phyloP scores from a whole-genome alignment of 768 basidiomycete species.

The Suillus weaverae region DNA sequence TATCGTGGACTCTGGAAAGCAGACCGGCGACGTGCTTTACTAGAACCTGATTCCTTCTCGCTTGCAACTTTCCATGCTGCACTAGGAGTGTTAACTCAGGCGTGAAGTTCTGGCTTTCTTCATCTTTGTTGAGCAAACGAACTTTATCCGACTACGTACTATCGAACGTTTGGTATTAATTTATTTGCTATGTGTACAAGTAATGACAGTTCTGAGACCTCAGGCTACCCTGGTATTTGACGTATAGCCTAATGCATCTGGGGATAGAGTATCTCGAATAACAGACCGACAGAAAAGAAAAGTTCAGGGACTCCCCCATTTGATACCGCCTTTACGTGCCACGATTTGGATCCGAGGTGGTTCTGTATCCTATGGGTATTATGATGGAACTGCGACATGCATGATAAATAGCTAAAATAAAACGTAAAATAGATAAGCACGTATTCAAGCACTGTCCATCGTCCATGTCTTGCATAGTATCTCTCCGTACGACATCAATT shows the following conservation, averaged over 20 bases:
- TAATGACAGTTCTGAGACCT: neutral
- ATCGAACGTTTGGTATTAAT: neutral
- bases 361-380: neutral
- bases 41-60: slow-evolving; percentile 1
- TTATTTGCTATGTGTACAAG: neutral
- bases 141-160: neutral
- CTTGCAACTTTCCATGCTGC: neutral
- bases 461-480: neutral
- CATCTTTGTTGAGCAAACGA: neutral
- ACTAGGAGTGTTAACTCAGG: neutral
- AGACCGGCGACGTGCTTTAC: neutral
- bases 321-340: neutral
- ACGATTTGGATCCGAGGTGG: neutral
- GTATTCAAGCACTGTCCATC: neutral
- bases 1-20: slow-evolving; percentile 2
- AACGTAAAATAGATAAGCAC: neutral
- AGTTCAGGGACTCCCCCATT: neutral
- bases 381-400: neutral
- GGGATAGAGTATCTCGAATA: no score
- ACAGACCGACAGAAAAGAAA: neutral
- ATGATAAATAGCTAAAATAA: neutral
- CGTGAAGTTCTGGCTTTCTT: neutral
- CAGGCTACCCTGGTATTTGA: neutral
- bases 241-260: neutral
- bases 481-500: neutral